These are phyloP conservation scores for Setaria italica DNA, from an alignment of 202 grass and related monocot species.

Conservation along the genomic window DNA sequence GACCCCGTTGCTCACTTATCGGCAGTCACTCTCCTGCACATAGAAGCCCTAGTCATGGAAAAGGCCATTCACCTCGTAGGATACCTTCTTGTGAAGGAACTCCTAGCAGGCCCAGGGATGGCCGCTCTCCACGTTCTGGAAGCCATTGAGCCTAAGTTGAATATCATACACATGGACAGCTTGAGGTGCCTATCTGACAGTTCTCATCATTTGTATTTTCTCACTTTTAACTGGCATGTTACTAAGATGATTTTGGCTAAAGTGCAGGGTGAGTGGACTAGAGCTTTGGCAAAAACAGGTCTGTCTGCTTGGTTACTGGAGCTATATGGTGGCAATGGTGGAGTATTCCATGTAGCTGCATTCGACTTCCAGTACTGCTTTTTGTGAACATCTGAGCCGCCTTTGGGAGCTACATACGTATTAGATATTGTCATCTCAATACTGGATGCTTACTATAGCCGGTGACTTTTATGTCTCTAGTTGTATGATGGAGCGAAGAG, in stretches of 20 bases:
- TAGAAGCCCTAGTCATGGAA: slow-evolving; percentile 52
- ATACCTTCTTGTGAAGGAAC: slow-evolving; percentile 33
- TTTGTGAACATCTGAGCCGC: slow-evolving; percentile 1
- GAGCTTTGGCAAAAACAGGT: background rate
- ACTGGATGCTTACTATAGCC: background rate
- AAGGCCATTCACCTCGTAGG: slow-evolving; percentile 49
- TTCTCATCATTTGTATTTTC: slow-evolving; percentile 37
- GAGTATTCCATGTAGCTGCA: background rate
- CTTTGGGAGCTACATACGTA: slow-evolving; percentile 2
- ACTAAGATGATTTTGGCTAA: slow-evolving; percentile 1
- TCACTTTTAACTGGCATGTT: slow-evolving; percentile 28
- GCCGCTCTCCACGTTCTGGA: slow-evolving; percentile 26
- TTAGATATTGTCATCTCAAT: background rate
- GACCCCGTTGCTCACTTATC: slow-evolving; percentile 18
- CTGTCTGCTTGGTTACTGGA: slow-evolving; percentile 23
- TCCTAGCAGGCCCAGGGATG: slow-evolving; percentile 35
- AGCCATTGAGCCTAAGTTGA: slow-evolving; percentile 21
- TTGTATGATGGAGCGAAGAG: slow-evolving; percentile 22
- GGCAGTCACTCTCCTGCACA: slow-evolving; percentile 43
- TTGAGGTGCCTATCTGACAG: slow-evolving; percentile 30
- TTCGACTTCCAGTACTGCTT: slow-evolving; percentile 11
- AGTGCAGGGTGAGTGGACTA: slow-evolving; percentile 29
- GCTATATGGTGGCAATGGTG: slow-evolving; percentile 13
- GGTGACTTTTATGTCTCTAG: slow-evolving; percentile 23
- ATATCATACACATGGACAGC: slow-evolving; percentile 3